Base-by-base conservation (phyloP, 1,284 basidiomycete species). In the Macrocybe sp. region DNA sequence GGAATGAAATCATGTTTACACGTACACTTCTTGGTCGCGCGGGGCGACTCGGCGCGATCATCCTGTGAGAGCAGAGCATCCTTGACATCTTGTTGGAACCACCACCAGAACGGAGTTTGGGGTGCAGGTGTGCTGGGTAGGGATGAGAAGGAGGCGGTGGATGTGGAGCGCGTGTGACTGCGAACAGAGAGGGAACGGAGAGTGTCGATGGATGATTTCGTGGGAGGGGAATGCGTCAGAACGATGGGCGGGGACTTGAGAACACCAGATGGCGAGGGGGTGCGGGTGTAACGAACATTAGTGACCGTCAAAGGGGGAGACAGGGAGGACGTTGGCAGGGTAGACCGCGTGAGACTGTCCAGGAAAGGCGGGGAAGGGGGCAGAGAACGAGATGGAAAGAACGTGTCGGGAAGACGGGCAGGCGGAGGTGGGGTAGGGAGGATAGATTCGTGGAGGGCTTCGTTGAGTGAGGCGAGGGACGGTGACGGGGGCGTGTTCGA, bases 21-120 rank as follows among this genome's bases (percentile, higher is more conserved):
- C 80, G 55, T 53, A 89, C 90, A 92, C 66, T 88, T 89, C 55
- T 78, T 76, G 47, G 74, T 65, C n/a, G 86, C 72, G 46, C 76
- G 68, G 2, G 73, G 64, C 1, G 73, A 76, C 22, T 71, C 70
- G 7, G 74, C 74, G 45, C 73, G 70, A 62, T 89, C 85, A 43
- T 81, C 77, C 37, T 83, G 77, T 37, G 70, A 65, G 28, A 84
- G 65, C 30, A 85, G 65, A 3, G 64, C 55, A 48, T 79, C 72
- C 30, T 79, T 83, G 53, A 70, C 72, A 44, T 76, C 75, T 28
- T 64, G 62, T 40, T 69, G 66, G 55, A 79, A 79, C 76, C 78
- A 86, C 73, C 74, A 80, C 61, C 71, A 73, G 41, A 55, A 56
- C 37, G 58, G 43, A 48, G 58, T 44, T 39, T 55, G 53, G 14